Percentiles rank a stretch among this genome's conserved stretches.
Evolutionary conservation across 768 basidiomycete species (phyloP).

Genomic region (Leccinum longicurvipes): DNA sequence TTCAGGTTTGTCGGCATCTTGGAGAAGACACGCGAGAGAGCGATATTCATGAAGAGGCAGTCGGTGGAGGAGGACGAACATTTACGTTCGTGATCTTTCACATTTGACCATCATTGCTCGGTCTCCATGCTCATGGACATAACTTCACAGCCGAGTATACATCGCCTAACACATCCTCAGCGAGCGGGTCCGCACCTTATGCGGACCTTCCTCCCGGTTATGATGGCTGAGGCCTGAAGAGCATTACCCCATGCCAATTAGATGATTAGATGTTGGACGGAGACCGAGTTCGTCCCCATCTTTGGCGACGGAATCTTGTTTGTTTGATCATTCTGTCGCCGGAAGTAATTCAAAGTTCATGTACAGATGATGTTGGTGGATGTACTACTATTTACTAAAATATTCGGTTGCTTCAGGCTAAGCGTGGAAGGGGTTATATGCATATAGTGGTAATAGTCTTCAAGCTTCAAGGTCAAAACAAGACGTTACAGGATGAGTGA

Average conservation of each 20-base stretch:
- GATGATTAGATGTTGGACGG: not conserved
- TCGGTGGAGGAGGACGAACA: constrained; percentile 32
- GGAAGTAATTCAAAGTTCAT: not conserved
- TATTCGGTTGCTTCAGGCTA: not conserved
- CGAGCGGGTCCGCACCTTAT: constrained; percentile 14
- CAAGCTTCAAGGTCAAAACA: too few relatives aligned
- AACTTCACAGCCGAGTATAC: constrained; percentile 27
- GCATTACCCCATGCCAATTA: not conserved
- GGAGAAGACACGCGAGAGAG: constrained; percentile 75
- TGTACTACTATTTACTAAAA: not conserved
- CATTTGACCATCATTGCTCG: not conserved
- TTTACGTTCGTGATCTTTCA: constrained; percentile 25
- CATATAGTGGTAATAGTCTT: not conserved
- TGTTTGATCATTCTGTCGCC: not conserved
- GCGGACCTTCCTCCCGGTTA: constrained; percentile 30
- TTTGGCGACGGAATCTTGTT: not conserved
- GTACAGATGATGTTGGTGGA: not conserved
- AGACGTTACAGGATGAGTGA: too few relatives aligned
- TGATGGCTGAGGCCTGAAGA: constrained; percentile 19
- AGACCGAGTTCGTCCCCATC: not conserved
- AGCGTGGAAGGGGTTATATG: not conserved
- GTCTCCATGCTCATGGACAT: not conserved
- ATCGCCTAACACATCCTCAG: constrained; percentile 20
- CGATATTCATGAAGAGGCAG: constrained; percentile 72
- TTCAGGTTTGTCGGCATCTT: constrained; percentile 70